Conservation (phyloP, 2,329 filamentous ascomycete genomes). For the Helotiales sp. region DNA sequence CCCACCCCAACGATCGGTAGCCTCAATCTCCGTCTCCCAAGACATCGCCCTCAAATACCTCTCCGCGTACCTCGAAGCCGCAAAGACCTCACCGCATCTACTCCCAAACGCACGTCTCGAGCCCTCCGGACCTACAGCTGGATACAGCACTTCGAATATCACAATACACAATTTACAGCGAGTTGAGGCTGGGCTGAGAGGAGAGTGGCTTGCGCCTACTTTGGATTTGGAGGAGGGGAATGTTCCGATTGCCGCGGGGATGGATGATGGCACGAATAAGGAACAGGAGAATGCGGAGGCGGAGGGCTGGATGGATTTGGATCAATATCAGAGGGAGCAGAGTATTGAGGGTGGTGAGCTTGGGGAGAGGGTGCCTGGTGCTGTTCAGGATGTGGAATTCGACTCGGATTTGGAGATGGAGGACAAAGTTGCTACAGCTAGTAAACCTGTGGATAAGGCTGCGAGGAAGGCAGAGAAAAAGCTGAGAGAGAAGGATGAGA, state of each 20-base stretch:
- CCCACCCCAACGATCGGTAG: constrained; percentile 38
- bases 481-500: constrained; percentile 58
- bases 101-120: constrained; percentile 44
- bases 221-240: constrained; percentile 45
- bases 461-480: constrained; percentile 46
- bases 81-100: constrained; percentile 37
- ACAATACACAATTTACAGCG: constrained; percentile 57
- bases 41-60: constrained; percentile 41
- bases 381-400: constrained; percentile 47
- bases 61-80: constrained; percentile 38
- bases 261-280: constrained; percentile 34
- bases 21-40: constrained; percentile 38
- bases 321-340: constrained; percentile 45
- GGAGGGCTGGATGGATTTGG: constrained; percentile 45
- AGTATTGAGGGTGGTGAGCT: constrained; percentile 39
- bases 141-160: constrained; percentile 44
- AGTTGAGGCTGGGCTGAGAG: constrained; percentile 56
- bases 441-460: constrained; percentile 46
- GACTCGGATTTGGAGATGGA: constrained; percentile 48
- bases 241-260: constrained; percentile 36
- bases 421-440: constrained; percentile 40
- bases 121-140: constrained; percentile 40
- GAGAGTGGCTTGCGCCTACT: constrained; percentile 53
- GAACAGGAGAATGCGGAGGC: constrained; percentile 35
- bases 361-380: constrained; percentile 23